A percentile compares a stretch with the other conserved stretches of the same genome.
These are phyloP conservation scores for Neoarthrinium moseri DNA, from an alignment of 2,329 filamentous ascomycete species.

Conservation along the genomic window DNA sequence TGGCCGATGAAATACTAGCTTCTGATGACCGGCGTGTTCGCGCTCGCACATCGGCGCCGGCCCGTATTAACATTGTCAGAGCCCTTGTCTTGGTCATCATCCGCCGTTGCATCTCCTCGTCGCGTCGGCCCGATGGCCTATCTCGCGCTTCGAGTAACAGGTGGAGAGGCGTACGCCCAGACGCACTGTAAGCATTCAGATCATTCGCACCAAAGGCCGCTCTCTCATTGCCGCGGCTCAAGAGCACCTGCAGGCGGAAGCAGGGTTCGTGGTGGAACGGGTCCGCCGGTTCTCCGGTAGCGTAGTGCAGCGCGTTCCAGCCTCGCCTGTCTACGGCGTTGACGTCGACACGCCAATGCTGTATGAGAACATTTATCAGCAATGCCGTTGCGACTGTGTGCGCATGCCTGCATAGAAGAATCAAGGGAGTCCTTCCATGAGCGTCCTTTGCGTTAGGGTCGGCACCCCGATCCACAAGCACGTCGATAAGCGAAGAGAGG, in stretches of 20 bases:
- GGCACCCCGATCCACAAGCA: constrained; percentile 2
- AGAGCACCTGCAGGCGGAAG: constrained; percentile 1
- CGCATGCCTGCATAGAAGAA: background rate
- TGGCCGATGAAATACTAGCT: background rate
- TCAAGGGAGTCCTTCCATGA: constrained; percentile 1
- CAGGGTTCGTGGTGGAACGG: constrained; percentile 3
- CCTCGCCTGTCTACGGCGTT: constrained; percentile 3
- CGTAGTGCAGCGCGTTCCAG: constrained; percentile 1
- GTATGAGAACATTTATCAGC: constrained; percentile 1
- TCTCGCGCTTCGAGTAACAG: constrained; percentile 1
- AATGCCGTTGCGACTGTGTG: background rate
- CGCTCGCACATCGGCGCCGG: constrained; percentile 2
- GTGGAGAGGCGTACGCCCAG: constrained; percentile 3
- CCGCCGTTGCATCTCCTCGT: background rate
- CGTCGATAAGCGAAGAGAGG: background rate
- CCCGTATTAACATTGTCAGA: constrained; percentile 2
- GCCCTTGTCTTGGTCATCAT: constrained; percentile 1
- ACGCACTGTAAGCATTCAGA: constrained; percentile 1
- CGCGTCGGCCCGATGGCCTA: background rate
- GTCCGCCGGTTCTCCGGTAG: constrained; percentile 1
- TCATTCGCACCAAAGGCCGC: background rate
- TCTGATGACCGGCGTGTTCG: background rate
- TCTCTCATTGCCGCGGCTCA: background rate
- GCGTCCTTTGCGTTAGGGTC: constrained; percentile 1
- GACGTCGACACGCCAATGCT: background rate